A percentile compares a stretch with the other conserved stretches of the same genome.
Conservation (phyloP, 78 protist genomes). For the Dictyostelium brefeldianum region DNA sequence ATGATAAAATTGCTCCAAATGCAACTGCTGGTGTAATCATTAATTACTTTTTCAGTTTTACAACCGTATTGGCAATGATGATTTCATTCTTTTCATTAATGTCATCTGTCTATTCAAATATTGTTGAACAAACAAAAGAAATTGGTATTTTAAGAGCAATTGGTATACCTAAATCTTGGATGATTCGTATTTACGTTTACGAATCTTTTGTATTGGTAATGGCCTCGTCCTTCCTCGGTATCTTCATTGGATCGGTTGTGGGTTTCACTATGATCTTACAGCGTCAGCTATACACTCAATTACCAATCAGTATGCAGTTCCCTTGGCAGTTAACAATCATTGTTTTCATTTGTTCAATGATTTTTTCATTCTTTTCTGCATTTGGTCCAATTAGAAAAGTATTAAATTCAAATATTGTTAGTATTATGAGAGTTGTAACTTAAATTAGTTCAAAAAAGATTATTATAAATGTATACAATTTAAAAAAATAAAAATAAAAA, state of each 20-base stretch:
- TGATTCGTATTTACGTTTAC: slow-evolving; percentile 90
- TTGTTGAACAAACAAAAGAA: slow-evolving; percentile 94
- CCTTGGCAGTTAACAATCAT: slow-evolving; percentile 84
- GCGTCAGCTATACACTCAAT: slow-evolving; percentile 87
- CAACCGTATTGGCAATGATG: slow-evolving; percentile 90
- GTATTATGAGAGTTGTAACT: slow-evolving; percentile 70
- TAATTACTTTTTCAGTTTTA: slow-evolving; percentile 86
- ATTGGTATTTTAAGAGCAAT: slow-evolving; percentile 94
- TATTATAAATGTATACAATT: no score
- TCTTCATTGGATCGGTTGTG: slow-evolving; percentile 84
- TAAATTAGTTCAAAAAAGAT: slow-evolving; percentile 39
- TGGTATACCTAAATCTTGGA: slow-evolving; percentile 85
- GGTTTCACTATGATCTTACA: slow-evolving; percentile 90
- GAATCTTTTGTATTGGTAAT: slow-evolving; percentile 94
- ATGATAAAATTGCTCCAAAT: slow-evolving; percentile 25
- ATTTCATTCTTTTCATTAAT: slow-evolving; percentile 92
- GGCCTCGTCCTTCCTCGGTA: slow-evolving; percentile 91
- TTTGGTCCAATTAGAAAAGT: slow-evolving; percentile 81
- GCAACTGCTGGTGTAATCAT: slow-evolving; percentile 73
- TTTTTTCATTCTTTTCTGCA: slow-evolving; percentile 76
- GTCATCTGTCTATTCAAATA: slow-evolving; percentile 91
- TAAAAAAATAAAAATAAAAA: neutral
- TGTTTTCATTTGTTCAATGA: slow-evolving; percentile 57
- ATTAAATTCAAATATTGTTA: slow-evolving; percentile 72
- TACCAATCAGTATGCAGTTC: slow-evolving; percentile 91